A percentile compares a stretch with the other conserved stretches of the same genome.
phyloP scores from a whole-genome alignment of 306 rosid species.

The Adenanthera pavonina region DNA sequence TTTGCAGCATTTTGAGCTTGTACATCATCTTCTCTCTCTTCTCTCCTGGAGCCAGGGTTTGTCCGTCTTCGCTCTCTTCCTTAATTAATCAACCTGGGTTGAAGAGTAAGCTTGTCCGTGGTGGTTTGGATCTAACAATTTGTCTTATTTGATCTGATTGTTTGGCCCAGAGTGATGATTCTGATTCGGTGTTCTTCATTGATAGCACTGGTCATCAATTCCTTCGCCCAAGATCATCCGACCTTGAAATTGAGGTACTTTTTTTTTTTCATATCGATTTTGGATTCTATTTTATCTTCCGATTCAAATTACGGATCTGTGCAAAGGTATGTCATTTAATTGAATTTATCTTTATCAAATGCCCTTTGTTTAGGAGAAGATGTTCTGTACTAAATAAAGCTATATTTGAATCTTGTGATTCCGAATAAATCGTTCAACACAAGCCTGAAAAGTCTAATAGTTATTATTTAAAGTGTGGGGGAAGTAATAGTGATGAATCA shows the following conservation, averaged over 20 bases:
- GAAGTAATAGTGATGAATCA: slow-evolving; percentile 24
- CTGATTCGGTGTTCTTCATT: slow-evolving; percentile 51
- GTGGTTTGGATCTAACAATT: slow-evolving; percentile 45
- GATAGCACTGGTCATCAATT: slow-evolving; percentile 42
- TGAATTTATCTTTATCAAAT: slow-evolving; percentile 1
- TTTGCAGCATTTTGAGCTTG: slow-evolving; percentile 40
- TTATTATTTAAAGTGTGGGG: slow-evolving; percentile 19
- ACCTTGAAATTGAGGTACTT: slow-evolving; percentile 41
- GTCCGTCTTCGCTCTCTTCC: slow-evolving; percentile 20
- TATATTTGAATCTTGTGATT: slow-evolving; percentile 8
- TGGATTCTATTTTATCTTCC: slow-evolving; percentile 10
- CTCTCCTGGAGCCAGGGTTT: slow-evolving; percentile 45
- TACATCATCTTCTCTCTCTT: slow-evolving; percentile 36
- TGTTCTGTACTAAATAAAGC: background rate
- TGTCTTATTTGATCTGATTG: slow-evolving; percentile 34
- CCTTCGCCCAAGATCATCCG: slow-evolving; percentile 49
- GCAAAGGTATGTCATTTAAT: background rate
- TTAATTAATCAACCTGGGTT: slow-evolving; percentile 13
- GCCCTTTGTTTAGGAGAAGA: background rate
- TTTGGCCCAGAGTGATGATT: slow-evolving; percentile 47
- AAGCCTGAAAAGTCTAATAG: slow-evolving; percentile 4
- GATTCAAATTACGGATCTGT: slow-evolving; percentile 33
- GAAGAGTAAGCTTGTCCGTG: slow-evolving; percentile 1
- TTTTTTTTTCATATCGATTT: background rate
- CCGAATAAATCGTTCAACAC: background rate